Evolutionary conservation across 2,329 filamentous ascomycete species (phyloP).

Genomic region (Byssochlamys sp.): DNA sequence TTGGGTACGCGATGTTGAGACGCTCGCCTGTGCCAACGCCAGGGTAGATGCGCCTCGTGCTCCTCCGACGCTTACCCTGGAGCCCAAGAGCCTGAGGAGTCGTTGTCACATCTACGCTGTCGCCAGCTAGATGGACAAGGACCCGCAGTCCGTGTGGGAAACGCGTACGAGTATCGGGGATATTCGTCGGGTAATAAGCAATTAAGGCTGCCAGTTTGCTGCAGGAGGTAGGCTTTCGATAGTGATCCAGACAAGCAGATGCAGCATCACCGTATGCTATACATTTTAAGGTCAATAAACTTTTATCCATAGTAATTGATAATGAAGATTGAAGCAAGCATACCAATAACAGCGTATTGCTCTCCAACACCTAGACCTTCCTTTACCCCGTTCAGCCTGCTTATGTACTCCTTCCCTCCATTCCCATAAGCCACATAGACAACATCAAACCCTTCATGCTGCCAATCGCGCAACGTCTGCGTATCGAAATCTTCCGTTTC

Average conservation of each 20-base stretch:
- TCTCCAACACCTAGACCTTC: slow-evolving; percentile 49
- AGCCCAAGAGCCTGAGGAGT: slow-evolving; percentile 44
- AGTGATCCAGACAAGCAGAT: slow-evolving; percentile 49
- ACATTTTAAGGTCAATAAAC: background rate
- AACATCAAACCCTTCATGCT: slow-evolving; percentile 52
- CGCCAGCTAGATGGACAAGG: slow-evolving; percentile 49
- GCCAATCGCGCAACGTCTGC: slow-evolving; percentile 45
- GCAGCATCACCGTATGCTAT: slow-evolving; percentile 55
- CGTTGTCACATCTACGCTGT: slow-evolving; percentile 40
- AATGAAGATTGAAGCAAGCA: background rate
- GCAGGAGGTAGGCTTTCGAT: slow-evolving; percentile 47
- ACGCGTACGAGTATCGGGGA: slow-evolving; percentile 40
- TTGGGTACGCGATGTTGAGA: slow-evolving; percentile 22
- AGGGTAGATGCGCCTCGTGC: slow-evolving; percentile 40
- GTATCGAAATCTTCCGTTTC: slow-evolving; percentile 42
- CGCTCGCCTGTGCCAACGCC: slow-evolving; percentile 44
- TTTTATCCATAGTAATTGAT: background rate
- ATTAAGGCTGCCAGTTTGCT: slow-evolving; percentile 47
- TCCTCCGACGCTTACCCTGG: slow-evolving; percentile 41
- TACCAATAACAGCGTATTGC: slow-evolving; percentile 55
- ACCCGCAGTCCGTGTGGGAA: slow-evolving; percentile 36
- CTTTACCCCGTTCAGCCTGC: slow-evolving; percentile 42
- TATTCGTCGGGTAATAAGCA: slow-evolving; percentile 53
- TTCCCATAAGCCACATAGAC: slow-evolving; percentile 49
- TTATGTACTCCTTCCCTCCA: slow-evolving; percentile 41